phyloP scores from a whole-genome alignment of 2,329 filamentous ascomycete species.

The Canariomyces notabilis region DNA sequence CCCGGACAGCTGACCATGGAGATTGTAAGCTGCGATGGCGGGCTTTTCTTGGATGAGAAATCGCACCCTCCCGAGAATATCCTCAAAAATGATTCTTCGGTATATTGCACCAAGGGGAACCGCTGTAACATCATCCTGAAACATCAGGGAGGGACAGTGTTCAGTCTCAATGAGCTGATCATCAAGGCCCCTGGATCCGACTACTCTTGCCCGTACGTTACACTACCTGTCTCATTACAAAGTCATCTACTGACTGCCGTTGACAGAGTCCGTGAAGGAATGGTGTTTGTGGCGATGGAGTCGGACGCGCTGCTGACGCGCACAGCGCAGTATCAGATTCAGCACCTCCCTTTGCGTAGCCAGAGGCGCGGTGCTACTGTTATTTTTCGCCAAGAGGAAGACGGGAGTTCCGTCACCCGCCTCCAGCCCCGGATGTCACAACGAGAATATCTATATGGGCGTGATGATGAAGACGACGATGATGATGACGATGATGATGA shows the following conservation, averaged over 20 bases:
- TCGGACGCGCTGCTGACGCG: constrained; percentile 68
- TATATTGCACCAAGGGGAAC: constrained; percentile 87
- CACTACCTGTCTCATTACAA: not conserved
- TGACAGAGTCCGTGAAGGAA: constrained; percentile 75
- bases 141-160: constrained; percentile 75
- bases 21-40: constrained; percentile 83
- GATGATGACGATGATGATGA: constrained; percentile 36
- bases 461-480: constrained; percentile 31
- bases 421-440: constrained; percentile 41
- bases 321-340: constrained; percentile 71
- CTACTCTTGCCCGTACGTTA: constrained; percentile 78
- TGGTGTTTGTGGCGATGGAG: constrained; percentile 87
- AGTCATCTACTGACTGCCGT: constrained; percentile 29
- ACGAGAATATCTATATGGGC: constrained; percentile 40
- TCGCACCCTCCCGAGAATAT: constrained; percentile 74
- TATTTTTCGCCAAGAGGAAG: constrained; percentile 47
- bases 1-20: constrained; percentile 79
- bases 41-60: constrained; percentile 59
- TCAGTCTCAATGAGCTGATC: constrained; percentile 77
- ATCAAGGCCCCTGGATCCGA: constrained; percentile 79
- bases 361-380: constrained; percentile 25
- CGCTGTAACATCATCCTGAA: constrained; percentile 81
- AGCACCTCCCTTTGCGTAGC: constrained; percentile 44
- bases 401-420: constrained; percentile 44
- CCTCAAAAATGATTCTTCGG: constrained; percentile 71